These are phyloP conservation scores for Solanum corneliomulleri DNA, from an alignment of 257 asterid species.

Conservation along the genomic window DNA sequence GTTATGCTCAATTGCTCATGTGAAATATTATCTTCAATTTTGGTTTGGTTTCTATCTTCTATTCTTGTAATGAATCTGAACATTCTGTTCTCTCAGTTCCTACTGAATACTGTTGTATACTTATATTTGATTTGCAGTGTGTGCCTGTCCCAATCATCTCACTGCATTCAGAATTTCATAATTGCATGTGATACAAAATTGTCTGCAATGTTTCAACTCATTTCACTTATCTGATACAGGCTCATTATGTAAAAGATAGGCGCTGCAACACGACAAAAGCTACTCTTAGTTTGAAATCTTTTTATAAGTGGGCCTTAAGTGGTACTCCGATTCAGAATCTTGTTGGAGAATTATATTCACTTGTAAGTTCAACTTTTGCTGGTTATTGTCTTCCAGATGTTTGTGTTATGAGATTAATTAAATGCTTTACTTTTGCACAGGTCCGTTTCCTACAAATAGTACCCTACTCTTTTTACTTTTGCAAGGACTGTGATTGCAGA, in stretches of 20 bases:
- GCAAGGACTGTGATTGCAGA: constrained; percentile 94
- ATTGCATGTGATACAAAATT: background rate
- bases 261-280: constrained; percentile 81
- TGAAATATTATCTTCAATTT: background rate
- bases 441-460: constrained; percentile 79
- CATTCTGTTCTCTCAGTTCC: background rate
- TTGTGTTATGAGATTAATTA: background rate
- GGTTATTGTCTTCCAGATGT: background rate
- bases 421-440: constrained; percentile 29
- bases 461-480: constrained; percentile 82
- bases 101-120: background rate
- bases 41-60: background rate
- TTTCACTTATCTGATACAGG: constrained; percentile 27
- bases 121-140: background rate
- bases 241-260: constrained; percentile 84
- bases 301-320: constrained; percentile 89
- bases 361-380: constrained; percentile 39
- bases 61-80: background rate
- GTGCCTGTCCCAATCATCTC: background rate
- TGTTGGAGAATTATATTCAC: constrained; percentile 96
- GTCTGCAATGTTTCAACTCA: background rate
- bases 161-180: background rate
- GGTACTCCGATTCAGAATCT: constrained; percentile 98
- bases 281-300: constrained; percentile 60
- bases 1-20: background rate